Conservation (phyloP, 2,329 filamentous ascomycete species). For the Penicillium nordicum region DNA sequence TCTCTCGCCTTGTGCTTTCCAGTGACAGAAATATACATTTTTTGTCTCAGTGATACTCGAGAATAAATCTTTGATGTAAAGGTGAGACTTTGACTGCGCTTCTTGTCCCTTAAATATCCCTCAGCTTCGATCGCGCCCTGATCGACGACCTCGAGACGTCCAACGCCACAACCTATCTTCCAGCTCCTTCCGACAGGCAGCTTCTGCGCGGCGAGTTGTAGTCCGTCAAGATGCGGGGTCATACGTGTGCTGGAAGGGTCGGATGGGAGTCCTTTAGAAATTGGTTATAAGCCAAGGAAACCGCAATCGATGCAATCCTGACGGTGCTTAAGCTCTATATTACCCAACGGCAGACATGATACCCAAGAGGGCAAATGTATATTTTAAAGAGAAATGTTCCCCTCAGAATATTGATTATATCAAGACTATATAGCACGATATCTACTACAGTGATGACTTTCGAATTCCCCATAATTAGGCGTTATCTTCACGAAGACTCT, state of each 20-base stretch:
- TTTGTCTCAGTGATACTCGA: no score
- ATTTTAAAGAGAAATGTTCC: not conserved
- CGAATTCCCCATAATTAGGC: not conserved
- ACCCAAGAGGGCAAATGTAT: not conserved
- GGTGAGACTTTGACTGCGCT: not conserved
- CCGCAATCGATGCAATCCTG: not conserved
- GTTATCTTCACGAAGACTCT: not conserved
- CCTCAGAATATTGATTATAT: not conserved
- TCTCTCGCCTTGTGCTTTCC: not conserved
- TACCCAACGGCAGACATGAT: not conserved
- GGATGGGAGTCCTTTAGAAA: no score
- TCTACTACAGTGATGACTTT: not conserved
- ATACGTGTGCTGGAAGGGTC: accelerated
- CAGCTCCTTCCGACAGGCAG: not conserved
- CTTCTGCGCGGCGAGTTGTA: not conserved
- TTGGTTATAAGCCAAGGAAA: not conserved
- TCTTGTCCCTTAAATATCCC: not conserved
- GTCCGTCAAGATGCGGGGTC: not conserved
- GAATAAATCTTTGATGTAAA: not conserved
- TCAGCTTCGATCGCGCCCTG: not conserved
- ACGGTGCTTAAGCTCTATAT: not conserved
- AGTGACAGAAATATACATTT: not conserved
- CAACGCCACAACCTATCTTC: not conserved
- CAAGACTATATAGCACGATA: no score
- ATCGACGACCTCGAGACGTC: not conserved